Evolutionary conservation across 1,139 yeast species (phyloP), one percentile per base, ranked within the genome.

Genomic region (Candida sp.): DNA sequence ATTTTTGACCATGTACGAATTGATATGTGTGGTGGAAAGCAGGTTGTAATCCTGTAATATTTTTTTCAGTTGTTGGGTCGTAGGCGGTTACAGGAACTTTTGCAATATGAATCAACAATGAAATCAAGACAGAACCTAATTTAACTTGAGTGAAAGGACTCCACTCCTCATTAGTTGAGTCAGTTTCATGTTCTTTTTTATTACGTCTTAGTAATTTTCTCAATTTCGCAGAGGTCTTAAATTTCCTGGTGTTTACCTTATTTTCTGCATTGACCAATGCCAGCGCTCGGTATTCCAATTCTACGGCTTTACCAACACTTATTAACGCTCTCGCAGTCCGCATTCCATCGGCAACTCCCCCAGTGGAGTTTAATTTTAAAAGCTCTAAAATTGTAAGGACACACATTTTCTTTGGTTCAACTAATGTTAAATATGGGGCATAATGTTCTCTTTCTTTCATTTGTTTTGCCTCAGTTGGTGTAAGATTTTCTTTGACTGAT

Each of bases 21-120:
- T 88, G 95, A 62, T 87, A 90, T 3, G 89, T 79, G 58, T 93
- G 98, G 50, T 83, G 85, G 60, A 95, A 86, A 1, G 98, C 99
- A 1, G 98, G 97, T 7, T 90, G 93, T 39, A 77, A 71, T 29
- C 93, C 96, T 36, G 68, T 66, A 22, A 87, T 84, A 2, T 63
- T 61, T 42, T 79, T 69, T 11, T 88, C 87, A 0, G 95, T 84
- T 3, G 81, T 74, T 1, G 97, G 97, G 57, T 90, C 96, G 1
- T 67, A 74, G 40, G 90, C 97, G 42, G 70, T 70, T 2, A 90
- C 96, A 12, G 81, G 77, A 6, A 93, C 86, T 54, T 82, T 84
- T 4, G 97, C 96, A 25, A 87, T 89, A 54, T 87, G 86, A 58
- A 93, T 72, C 44, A 93, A 66, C 52, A 85, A 72, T 1, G 96